Evolutionary conservation across 495 filamentous ascomycete genomes (phyloP).

Genomic region (Penicillium egyptiacum): DNA sequence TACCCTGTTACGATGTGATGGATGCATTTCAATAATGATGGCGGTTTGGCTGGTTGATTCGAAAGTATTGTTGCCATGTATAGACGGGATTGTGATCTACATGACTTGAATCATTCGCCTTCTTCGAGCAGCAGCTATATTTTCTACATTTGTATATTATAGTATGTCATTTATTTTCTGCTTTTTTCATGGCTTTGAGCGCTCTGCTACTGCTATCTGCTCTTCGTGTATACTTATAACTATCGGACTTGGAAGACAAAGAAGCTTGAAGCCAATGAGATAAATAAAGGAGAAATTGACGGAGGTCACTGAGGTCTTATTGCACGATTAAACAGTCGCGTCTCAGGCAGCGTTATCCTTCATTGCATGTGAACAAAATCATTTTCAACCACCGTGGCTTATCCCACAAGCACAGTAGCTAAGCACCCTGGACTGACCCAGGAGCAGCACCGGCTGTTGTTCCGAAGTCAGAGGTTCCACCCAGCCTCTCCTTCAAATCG

Average conservation of each 20-base stretch:
- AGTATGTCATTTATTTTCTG: not conserved
- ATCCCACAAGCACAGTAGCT: no score
- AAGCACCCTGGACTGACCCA: no score
- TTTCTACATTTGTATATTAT: not conserved
- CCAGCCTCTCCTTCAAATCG: no score
- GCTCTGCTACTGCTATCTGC: not conserved
- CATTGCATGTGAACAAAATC: no score
- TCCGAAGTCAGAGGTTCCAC: no score
- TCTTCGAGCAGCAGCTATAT: not conserved
- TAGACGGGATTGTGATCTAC: not conserved
- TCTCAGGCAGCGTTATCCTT: no score
- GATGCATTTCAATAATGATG: conserved; percentile 7
- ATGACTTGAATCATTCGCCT: not conserved
- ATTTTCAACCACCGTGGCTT: no score
- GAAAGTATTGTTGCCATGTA: not conserved
- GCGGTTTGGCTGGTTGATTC: conserved; percentile 7
- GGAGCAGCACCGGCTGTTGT: no score
- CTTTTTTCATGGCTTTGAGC: not conserved
- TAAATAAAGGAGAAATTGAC: not conserved
- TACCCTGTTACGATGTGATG: conserved; percentile 19
- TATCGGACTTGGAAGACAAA: not conserved
- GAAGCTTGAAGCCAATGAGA: not conserved
- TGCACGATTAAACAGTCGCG: no score
- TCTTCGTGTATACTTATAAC: not conserved
- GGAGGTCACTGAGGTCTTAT: not conserved